A percentile compares a stretch with the other conserved stretches of the same genome.
phyloP scores from a whole-genome alignment of 1,284 basidiomycete species.

The Xerocomus minutiporus region DNA sequence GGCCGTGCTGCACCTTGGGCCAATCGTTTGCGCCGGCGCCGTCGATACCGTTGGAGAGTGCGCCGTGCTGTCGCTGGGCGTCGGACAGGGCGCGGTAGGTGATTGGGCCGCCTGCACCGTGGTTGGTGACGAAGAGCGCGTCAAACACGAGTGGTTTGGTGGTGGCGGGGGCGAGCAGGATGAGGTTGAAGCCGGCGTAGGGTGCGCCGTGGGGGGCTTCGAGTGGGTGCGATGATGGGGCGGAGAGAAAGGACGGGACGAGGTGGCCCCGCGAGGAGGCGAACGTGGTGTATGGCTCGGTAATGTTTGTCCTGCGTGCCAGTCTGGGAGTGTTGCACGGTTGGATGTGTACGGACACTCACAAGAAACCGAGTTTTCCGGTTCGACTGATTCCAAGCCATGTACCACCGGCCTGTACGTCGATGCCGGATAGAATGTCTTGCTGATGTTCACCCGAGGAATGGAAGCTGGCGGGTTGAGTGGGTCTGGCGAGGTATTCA shows the following conservation, averaged over 20 bases:
- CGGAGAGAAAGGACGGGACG: constrained; percentile 55
- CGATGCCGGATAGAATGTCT: constrained; percentile 65
- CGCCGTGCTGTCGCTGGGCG: constrained; percentile 48
- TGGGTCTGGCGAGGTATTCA: constrained; percentile 65
- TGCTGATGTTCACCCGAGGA: constrained; percentile 39
- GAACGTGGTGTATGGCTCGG: constrained; percentile 48
- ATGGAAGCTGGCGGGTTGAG: constrained; percentile 59
- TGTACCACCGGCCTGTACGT: constrained; percentile 66
- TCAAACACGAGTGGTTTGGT: constrained; percentile 41
- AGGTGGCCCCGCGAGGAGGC: constrained; percentile 62
- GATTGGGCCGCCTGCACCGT: constrained; percentile 58
- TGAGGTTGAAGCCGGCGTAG: constrained; percentile 75
- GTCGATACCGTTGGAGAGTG: constrained; percentile 71
- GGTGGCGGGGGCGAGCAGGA: constrained; percentile 47
- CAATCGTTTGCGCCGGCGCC: constrained; percentile 52
- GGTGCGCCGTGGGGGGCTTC: constrained; percentile 37
- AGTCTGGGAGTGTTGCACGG: background rate
- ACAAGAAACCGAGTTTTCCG: constrained; percentile 69
- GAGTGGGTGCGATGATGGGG: background rate
- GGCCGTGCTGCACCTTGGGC: constrained; percentile 68
- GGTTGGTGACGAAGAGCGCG: constrained; percentile 59
- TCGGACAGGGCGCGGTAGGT: constrained; percentile 45
- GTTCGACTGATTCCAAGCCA: constrained; percentile 68
- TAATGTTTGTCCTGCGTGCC: constrained; percentile 72
- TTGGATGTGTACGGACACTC: constrained; percentile 30